Evolutionary conservation across 345 rosid genomes (phyloP).

Genomic region (Brassica juncea): DNA sequence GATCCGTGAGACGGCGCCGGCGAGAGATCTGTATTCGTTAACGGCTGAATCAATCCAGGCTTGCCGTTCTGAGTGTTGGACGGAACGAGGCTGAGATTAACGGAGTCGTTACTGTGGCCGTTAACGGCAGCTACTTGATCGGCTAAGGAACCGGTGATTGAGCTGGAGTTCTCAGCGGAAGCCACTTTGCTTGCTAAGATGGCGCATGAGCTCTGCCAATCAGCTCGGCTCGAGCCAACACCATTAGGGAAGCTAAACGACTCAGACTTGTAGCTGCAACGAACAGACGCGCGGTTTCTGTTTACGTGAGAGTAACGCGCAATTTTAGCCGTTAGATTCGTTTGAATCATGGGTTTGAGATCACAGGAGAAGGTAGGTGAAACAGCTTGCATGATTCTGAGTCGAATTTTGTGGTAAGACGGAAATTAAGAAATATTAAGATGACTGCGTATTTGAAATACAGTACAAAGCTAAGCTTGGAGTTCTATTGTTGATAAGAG

Average conservation of each 20-base stretch:
- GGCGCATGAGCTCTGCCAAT: constrained; percentile 91
- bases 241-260: constrained; percentile 54
- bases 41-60: constrained; percentile 50
- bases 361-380: constrained; percentile 39
- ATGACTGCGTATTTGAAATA: constrained; percentile 15
- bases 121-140: constrained; percentile 57
- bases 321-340: constrained; percentile 26
- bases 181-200: constrained; percentile 69
- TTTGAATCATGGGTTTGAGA: constrained; percentile 21
- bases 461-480: constrained; percentile 25
- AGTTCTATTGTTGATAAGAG: constrained; percentile 23
- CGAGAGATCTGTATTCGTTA: constrained; percentile 73
- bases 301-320: constrained; percentile 20
- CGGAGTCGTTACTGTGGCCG: constrained; percentile 50
- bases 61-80: constrained; percentile 36
- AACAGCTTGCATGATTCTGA: constrained; percentile 49
- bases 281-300: constrained; percentile 18
- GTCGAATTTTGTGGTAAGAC: neutral
- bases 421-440: neutral
- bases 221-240: constrained; percentile 54
- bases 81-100: constrained; percentile 64
- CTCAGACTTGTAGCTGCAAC: constrained; percentile 54
- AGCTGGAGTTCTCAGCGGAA: constrained; percentile 47
- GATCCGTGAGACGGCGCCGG: constrained; percentile 94
- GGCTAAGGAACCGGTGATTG: constrained; percentile 24